Conservation (phyloP, 2,329 filamentous ascomycete species). For the Westerdykella aurantiaca region DNA sequence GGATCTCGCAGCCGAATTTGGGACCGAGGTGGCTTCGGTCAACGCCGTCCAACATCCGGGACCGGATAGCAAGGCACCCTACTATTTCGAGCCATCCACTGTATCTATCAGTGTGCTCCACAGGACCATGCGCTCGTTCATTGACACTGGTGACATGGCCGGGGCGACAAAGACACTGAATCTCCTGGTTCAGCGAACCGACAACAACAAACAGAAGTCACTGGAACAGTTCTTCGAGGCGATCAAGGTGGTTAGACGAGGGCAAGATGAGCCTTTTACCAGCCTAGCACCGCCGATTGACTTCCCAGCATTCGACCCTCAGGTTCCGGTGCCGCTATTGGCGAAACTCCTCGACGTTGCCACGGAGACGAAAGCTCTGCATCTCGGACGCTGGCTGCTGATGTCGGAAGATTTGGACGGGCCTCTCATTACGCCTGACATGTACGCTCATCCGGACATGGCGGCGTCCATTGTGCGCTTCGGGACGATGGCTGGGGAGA, state of each 20-base stretch:
- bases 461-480: conserved; percentile 51
- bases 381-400: conserved; percentile 51
- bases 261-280: conserved; percentile 20
- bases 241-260: conserved; percentile 16
- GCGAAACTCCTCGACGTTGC: conserved; percentile 49
- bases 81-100: conserved; percentile 43
- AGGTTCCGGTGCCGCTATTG: conserved; percentile 45
- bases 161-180: conserved; percentile 36
- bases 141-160: conserved; percentile 35
- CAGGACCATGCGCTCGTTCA: conserved; percentile 37
- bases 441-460: conserved; percentile 46
- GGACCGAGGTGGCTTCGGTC: conserved; percentile 33
- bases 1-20: conserved; percentile 38
- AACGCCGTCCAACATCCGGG: conserved; percentile 28
- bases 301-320: conserved; percentile 41
- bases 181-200: conserved; percentile 38
- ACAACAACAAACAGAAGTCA: conserved; percentile 41
- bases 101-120: conserved; percentile 41
- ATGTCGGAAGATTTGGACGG: conserved; percentile 50
- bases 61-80: conserved; percentile 23
- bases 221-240: conserved; percentile 39
- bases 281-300: conserved; percentile 33
- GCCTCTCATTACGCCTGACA: conserved; percentile 43
- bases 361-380: conserved; percentile 42
- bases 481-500: conserved; percentile 47